Conservation (phyloP, 805 yeast species). For the Candida vaughaniae region DNA sequence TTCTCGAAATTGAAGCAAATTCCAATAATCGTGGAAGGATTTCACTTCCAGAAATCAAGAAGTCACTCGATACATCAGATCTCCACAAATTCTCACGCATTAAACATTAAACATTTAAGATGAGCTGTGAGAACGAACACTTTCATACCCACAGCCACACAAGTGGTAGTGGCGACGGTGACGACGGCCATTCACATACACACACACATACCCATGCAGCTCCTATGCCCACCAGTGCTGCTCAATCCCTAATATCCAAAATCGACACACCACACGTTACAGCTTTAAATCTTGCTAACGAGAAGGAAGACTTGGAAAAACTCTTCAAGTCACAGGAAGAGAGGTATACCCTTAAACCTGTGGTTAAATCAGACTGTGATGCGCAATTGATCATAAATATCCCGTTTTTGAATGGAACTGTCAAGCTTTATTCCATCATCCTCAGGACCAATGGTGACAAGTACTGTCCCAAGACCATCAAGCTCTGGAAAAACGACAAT, state of each 20-base stretch:
- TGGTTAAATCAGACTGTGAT: slow-evolving; percentile 72
- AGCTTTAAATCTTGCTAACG: slow-evolving; percentile 62
- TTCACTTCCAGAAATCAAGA: too few relatives aligned
- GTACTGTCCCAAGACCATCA: slow-evolving; percentile 67
- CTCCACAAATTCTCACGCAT: too few relatives aligned
- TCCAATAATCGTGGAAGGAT: too few relatives aligned
- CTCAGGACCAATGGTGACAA: slow-evolving; percentile 62
- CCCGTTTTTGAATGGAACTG: slow-evolving; percentile 71
- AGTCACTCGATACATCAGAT: too few relatives aligned
- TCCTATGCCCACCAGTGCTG: slow-evolving; percentile 66
- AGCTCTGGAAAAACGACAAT: slow-evolving; percentile 68
- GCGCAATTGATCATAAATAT: slow-evolving; percentile 73
- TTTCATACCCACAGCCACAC: slow-evolving; percentile 18
- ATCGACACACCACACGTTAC: slow-evolving; percentile 60
- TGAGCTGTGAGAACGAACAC: slow-evolving; percentile 34
- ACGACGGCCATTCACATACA: slow-evolving; percentile 16
- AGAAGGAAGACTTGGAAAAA: slow-evolving; percentile 45
- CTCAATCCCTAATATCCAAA: slow-evolving; percentile 63
- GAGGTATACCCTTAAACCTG: slow-evolving; percentile 47
- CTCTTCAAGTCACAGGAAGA: slow-evolving; percentile 55
- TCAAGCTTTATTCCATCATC: slow-evolving; percentile 71
- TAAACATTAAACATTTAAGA: slow-evolving; percentile 8
- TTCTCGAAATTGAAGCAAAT: too few relatives aligned
- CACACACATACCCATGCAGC: slow-evolving; percentile 48
- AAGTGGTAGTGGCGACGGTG: slow-evolving; percentile 20